These are phyloP conservation scores for Penicillium coprophilum DNA, from an alignment of 495 filamentous ascomycete genomes.

Conservation along the genomic window DNA sequence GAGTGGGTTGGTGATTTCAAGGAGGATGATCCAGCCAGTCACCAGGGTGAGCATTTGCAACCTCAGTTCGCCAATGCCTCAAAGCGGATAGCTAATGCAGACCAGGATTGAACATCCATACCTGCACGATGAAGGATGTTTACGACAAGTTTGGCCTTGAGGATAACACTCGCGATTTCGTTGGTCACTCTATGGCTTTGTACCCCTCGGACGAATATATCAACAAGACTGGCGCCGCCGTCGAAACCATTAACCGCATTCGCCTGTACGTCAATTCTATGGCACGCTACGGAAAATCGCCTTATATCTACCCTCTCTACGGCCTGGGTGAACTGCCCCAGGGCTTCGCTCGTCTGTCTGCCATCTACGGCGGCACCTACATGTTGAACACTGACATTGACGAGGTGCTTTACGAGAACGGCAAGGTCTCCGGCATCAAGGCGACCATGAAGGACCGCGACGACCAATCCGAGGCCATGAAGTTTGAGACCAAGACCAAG, in stretches of 20 bases:
- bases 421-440: slow-evolving; percentile 88
- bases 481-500: slow-evolving; percentile 92
- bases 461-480: slow-evolving; percentile 78
- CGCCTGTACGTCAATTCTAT: slow-evolving; percentile 97
- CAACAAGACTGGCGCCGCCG: slow-evolving; percentile 65
- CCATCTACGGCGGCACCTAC: slow-evolving; percentile 98
- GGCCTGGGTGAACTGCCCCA: slow-evolving; percentile 96
- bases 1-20: slow-evolving; percentile 95
- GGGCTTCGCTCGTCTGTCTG: slow-evolving; percentile 94
- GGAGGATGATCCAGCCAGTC: slow-evolving; percentile 75
- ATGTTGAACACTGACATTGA: slow-evolving; percentile 96
- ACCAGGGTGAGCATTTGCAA: slow-evolving; percentile 65
- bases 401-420: slow-evolving; percentile 76
- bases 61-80: background rate
- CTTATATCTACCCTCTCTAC: slow-evolving; percentile 99
- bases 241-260: slow-evolving; percentile 88
- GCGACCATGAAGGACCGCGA: slow-evolving; percentile 88
- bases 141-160: slow-evolving; percentile 98
- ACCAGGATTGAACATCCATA: slow-evolving; percentile 74
- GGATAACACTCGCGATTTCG: slow-evolving; percentile 87
- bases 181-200: slow-evolving; percentile 97
- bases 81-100: slow-evolving; percentile 23
- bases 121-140: slow-evolving; percentile 90
- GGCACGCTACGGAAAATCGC: slow-evolving; percentile 96
- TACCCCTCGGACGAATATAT: slow-evolving; percentile 89